These are phyloP conservation scores for Eimeria falciformis DNA, from an alignment of 169 alveolate genomes.

Conservation along the genomic window DNA sequence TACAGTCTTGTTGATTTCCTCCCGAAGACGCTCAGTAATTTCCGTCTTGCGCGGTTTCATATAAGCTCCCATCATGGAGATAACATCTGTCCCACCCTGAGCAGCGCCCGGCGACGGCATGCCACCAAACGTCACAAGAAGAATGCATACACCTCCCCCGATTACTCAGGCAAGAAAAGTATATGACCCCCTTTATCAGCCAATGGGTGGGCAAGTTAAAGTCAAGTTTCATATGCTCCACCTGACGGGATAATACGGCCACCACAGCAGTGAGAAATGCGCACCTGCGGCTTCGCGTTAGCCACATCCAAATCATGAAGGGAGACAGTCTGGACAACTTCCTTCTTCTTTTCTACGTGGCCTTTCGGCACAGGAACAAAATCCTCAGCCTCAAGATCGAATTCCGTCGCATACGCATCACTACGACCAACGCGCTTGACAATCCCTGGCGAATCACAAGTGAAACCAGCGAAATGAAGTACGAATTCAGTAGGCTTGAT, in stretches of 20 bases:
- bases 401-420: slow-evolving; percentile 99
- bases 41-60: slow-evolving; percentile 99
- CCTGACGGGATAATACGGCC: too few relatives aligned
- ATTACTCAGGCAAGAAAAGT: too few relatives aligned
- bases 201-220: too few relatives aligned
- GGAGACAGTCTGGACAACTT: slow-evolving; percentile 97
- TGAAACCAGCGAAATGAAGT: too few relatives aligned
- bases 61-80: slow-evolving; percentile 97
- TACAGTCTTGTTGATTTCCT: slow-evolving; percentile 98
- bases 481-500: too few relatives aligned
- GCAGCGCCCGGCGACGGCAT: neutral
- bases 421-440: slow-evolving; percentile 99
- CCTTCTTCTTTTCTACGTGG: slow-evolving; percentile 99
- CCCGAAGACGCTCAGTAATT: slow-evolving; percentile 99
- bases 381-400: slow-evolving; percentile 99
- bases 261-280: too few relatives aligned
- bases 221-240: too few relatives aligned
- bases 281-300: slow-evolving; percentile 96
- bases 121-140: too few relatives aligned
- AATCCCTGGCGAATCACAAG: slow-evolving; percentile 86
- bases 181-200: too few relatives aligned
- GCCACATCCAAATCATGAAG: slow-evolving; percentile 99
- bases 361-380: slow-evolving; percentile 99
- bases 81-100: slow-evolving; percentile 98
- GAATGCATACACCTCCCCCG: too few relatives aligned